These are phyloP conservation scores for Protomyces inouyei DNA, from an alignment of 1,139 yeast species.

Conservation along the genomic window DNA sequence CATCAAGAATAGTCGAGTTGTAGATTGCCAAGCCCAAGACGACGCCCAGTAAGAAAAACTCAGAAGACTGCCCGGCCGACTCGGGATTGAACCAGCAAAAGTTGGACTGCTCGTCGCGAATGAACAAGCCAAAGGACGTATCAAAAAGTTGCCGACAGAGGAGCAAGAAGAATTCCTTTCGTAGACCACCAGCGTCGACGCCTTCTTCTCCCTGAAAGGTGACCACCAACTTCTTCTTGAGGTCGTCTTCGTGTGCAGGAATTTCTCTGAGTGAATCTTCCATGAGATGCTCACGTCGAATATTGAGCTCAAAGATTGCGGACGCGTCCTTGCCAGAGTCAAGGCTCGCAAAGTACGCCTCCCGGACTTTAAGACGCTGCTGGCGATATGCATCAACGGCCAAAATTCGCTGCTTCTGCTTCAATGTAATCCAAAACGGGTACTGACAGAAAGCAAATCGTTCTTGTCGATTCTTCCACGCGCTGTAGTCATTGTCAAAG, in stretches of 20 bases:
- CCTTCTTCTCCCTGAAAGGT: conserved; percentile 87
- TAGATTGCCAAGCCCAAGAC: conserved; percentile 84
- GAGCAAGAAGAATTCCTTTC: conserved; percentile 85
- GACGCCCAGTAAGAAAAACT: conserved; percentile 74
- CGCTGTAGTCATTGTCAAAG: conserved; percentile 70
- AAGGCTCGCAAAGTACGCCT: conserved; percentile 73
- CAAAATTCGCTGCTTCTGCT: conserved; percentile 71
- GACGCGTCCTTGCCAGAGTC: conserved; percentile 59
- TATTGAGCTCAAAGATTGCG: conserved; percentile 61
- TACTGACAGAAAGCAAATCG: conserved; percentile 58
- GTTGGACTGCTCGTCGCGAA: conserved; percentile 62
- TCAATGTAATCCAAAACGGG: conserved; percentile 77
- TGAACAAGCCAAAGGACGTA: conserved; percentile 50
- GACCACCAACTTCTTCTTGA: conserved; percentile 69
- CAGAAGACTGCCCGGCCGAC: conserved; percentile 39
- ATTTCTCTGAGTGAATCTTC: conserved; percentile 65
- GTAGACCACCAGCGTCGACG: conserved; percentile 88
- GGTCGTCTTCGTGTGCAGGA: conserved; percentile 53
- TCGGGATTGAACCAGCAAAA: conserved; percentile 63
- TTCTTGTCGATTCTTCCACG: conserved; percentile 54
- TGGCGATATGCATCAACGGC: conserved; percentile 77
- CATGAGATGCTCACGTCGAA: conserved; percentile 63
- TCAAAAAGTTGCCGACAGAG: conserved; percentile 65
- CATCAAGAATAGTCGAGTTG: conserved; percentile 79
- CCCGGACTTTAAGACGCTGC: conserved; percentile 86